phyloP scores from a whole-genome alignment of 1,139 yeast species.

The Candida dubliniensis region DNA sequence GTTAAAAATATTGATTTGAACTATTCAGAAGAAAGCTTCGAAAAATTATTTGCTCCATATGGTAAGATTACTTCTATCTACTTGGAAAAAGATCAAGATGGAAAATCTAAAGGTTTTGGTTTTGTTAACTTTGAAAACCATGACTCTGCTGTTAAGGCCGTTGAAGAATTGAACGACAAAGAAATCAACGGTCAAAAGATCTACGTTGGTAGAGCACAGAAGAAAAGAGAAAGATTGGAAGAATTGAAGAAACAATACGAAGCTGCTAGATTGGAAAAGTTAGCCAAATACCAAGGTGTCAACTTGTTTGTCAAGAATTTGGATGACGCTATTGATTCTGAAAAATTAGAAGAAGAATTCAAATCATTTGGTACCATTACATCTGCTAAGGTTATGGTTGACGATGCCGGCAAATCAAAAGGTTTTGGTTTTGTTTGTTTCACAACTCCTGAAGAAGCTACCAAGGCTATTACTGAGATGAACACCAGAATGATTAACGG shows the following conservation, averaged over 20 bases:
- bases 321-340: constrained; percentile 91
- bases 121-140: constrained; percentile 89
- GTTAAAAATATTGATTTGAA: constrained; percentile 85
- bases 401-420: constrained; percentile 91
- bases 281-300: constrained; percentile 95
- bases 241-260: constrained; percentile 96
- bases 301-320: constrained; percentile 95
- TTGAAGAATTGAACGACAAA: constrained; percentile 85
- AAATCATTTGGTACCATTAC: constrained; percentile 93
- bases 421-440: constrained; percentile 99
- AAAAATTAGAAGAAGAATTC: constrained; percentile 87
- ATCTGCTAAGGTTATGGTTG: constrained; percentile 95
- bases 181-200: constrained; percentile 84
- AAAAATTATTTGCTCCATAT: constrained; percentile 65
- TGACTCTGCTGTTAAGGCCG: constrained; percentile 87
- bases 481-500: constrained; percentile 95
- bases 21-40: constrained; percentile 70
- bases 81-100: constrained; percentile 80
- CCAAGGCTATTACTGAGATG: constrained; percentile 98
- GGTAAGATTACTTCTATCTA: constrained; percentile 87
- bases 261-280: constrained; percentile 87
- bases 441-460: constrained; percentile 98
- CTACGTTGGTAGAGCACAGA: constrained; percentile 98
- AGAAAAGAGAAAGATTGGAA: constrained; percentile 96
- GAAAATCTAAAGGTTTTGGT: constrained; percentile 94